These are phyloP conservation scores for Trichosphaerium sp. DNA, from an alignment of 78 protist genomes.

Conservation along the genomic window DNA sequence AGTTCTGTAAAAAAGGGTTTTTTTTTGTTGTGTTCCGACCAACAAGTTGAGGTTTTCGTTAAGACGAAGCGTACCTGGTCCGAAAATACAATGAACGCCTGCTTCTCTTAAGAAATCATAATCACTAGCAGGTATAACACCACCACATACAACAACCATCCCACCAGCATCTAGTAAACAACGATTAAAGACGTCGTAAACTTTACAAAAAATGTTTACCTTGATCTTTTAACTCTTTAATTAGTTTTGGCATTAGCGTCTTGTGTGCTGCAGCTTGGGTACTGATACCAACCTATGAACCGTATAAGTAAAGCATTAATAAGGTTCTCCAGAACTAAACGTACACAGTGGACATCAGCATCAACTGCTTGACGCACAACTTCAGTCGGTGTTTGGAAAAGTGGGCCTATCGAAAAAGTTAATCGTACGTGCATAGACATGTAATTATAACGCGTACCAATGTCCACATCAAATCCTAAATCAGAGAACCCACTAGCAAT, in stretches of 20 bases:
- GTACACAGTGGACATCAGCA: conserved; percentile 91
- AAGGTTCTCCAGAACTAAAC: too few relatives aligned
- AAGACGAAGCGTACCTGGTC: conserved; percentile 96
- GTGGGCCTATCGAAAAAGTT: too few relatives aligned
- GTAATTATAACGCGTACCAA: too few relatives aligned
- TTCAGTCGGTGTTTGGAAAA: conserved; percentile 40
- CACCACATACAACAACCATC: conserved; percentile 81
- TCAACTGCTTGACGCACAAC: conserved; percentile 87
- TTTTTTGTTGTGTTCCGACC: neutral
- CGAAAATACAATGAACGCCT: conserved; percentile 85
- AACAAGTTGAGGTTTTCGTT: neutral
- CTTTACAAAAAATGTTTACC: too few relatives aligned
- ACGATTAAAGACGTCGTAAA: neutral
- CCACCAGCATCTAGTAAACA: conserved; percentile 40
- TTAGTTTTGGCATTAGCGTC: conserved; percentile 85
- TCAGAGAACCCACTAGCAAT: conserved; percentile 94
- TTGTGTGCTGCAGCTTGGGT: conserved; percentile 95
- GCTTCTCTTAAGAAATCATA: conserved; percentile 68
- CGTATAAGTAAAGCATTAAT: too few relatives aligned
- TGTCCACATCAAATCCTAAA: conserved; percentile 93
- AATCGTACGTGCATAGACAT: too few relatives aligned
- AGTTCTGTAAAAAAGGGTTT: neutral
- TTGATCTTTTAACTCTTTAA: conserved; percentile 33
- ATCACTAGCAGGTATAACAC: conserved; percentile 91
- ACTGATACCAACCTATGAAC: conserved; percentile 91